phyloP scores from a whole-genome alignment of 2,329 filamentous ascomycete species.

The Neurospora sp. region DNA sequence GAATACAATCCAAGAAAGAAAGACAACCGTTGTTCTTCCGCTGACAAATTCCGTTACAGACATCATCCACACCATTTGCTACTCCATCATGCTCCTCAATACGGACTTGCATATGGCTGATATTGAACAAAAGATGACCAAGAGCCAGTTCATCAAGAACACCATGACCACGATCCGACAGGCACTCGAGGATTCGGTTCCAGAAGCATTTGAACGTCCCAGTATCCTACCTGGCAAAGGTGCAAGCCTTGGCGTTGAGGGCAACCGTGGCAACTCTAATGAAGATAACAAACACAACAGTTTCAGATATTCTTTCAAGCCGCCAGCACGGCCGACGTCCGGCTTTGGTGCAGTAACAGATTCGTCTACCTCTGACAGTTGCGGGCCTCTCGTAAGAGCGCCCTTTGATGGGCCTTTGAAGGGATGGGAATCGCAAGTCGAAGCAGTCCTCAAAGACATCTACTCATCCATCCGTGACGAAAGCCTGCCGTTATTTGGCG shows the following conservation, averaged over 20 bases:
- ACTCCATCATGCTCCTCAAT: constrained; percentile 89
- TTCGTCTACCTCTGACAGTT: constrained; percentile 36
- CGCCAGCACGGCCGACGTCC: constrained; percentile 36
- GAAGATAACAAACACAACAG: constrained; percentile 32
- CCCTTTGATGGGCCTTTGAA: constrained; percentile 66
- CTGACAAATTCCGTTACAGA: constrained; percentile 37
- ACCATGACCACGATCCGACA: constrained; percentile 83
- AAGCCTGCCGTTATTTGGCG: constrained; percentile 73
- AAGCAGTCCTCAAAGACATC: constrained; percentile 83
- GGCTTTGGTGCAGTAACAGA: constrained; percentile 28
- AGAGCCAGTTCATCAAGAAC: constrained; percentile 89
- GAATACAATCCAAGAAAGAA: constrained; percentile 20
- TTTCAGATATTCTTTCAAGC: constrained; percentile 39
- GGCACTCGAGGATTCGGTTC: constrained; percentile 61
- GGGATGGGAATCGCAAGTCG: constrained; percentile 82
- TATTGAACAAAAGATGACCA: constrained; percentile 94
- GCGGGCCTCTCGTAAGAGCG: constrained; percentile 67
- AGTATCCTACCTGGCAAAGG: constrained; percentile 39
- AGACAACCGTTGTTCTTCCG: constrained; percentile 1
- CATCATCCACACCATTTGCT: constrained; percentile 94
- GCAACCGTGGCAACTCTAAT: constrained; percentile 21
- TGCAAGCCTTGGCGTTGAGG: constrained; percentile 23
- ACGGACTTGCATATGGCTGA: constrained; percentile 93
- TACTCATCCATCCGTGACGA: constrained; percentile 84
- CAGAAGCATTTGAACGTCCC: constrained; percentile 53